phyloP scores from a whole-genome alignment of 1,139 yeast species.

The Scheffersomyces stambukii region DNA sequence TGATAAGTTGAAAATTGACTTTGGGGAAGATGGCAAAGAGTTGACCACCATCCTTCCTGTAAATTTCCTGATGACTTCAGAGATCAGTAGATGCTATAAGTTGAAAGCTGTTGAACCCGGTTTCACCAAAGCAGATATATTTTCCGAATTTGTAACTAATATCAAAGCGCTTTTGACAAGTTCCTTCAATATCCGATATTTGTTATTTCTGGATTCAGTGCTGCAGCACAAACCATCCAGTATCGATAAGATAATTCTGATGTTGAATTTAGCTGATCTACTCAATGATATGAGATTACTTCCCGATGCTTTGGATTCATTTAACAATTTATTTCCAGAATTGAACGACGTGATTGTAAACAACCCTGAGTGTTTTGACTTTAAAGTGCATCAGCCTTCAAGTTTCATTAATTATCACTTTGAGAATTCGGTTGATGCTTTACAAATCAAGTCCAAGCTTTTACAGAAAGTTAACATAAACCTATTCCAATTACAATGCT shows the following conservation, averaged over 20 bases:
- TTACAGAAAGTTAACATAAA: too few relatives aligned
- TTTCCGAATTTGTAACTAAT: constrained; percentile 42
- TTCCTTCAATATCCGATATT: constrained; percentile 47
- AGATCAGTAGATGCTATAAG: constrained; percentile 34
- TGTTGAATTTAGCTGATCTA: constrained; percentile 23
- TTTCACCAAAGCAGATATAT: constrained; percentile 40
- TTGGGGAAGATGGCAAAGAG: constrained; percentile 46
- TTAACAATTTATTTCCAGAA: constrained; percentile 32
- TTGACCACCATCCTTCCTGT: constrained; percentile 14
- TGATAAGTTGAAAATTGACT: constrained; percentile 66
- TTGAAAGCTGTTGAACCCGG: constrained; percentile 35
- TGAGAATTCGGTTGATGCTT: constrained; percentile 12
- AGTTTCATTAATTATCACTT: constrained; percentile 16
- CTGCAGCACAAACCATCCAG: constrained; percentile 19
- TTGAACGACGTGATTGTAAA: constrained; percentile 15
- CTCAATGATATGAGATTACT: constrained; percentile 48
- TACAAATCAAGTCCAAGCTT: too few relatives aligned
- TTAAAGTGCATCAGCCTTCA: constrained; percentile 7
- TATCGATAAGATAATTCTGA: constrained; percentile 11
- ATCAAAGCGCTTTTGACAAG: constrained; percentile 52
- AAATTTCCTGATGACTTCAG: constrained; percentile 7
- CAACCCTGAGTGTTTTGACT: constrained; percentile 11
- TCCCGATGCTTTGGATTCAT: constrained; percentile 54
- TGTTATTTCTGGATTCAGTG: constrained; percentile 32
- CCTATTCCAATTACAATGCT: constrained; percentile 22